Evolutionary conservation across 1,284 basidiomycete genomes (phyloP).

Genomic region (Cerioporus squamosus): DNA sequence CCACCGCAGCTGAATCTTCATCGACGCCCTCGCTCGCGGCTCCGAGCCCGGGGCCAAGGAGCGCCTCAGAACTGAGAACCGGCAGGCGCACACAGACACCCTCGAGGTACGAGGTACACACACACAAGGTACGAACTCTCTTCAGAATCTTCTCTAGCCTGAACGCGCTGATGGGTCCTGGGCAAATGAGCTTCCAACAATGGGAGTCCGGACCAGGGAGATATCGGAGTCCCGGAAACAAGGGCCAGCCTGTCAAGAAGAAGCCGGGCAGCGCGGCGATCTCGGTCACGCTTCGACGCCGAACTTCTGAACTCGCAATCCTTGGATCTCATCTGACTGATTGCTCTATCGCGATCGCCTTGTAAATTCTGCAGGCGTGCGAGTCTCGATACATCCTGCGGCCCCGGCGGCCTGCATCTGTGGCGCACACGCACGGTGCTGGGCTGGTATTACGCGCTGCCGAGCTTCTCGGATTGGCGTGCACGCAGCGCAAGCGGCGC

Average conservation of each 20-base stretch:
- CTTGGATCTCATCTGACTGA: not conserved
- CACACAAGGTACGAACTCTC: not conserved
- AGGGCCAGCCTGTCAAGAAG: constrained; percentile 12
- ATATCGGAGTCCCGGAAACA: too few species aligned
- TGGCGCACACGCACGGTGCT: too few species aligned
- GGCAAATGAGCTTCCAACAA: not conserved
- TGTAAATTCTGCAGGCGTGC: too few species aligned
- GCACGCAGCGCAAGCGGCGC: too few species aligned
- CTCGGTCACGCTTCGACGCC: constrained; percentile 9
- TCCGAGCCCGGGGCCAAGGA: not conserved
- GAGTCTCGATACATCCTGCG: too few species aligned
- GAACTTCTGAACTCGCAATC: not conserved
- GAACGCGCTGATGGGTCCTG: not conserved
- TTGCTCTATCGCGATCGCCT: too few species aligned
- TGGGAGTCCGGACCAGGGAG: not conserved
- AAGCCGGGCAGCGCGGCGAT: constrained; percentile 4
- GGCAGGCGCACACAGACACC: not conserved
- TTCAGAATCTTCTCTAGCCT: not conserved
- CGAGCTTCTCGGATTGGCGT: too few species aligned
- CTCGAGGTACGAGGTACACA: not conserved
- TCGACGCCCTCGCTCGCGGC: too few species aligned
- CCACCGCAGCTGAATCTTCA: too few species aligned
- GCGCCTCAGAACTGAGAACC: too few species aligned
- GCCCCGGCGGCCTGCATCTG: too few species aligned
- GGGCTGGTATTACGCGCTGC: too few species aligned